These are phyloP conservation scores for Chenopodium quinoa DNA, from an alignment of 148 eudicot genomes.

Conservation along the genomic window DNA sequence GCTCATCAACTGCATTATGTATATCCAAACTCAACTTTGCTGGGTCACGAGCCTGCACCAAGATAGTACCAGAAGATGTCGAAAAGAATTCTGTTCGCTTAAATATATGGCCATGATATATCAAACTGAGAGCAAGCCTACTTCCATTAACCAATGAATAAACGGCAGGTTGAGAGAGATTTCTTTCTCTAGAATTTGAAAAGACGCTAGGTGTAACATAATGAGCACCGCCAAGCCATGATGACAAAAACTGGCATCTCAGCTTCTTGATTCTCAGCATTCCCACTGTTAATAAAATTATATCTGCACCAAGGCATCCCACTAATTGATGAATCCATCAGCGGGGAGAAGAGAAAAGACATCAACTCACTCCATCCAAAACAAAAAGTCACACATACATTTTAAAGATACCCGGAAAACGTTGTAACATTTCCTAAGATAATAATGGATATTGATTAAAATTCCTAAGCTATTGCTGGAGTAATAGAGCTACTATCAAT, in stretches of 20 bases:
- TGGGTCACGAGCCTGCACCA: conserved; percentile 84
- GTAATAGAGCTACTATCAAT: too few relatives aligned
- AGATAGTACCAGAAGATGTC: conserved; percentile 49
- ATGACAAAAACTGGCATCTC: conserved; percentile 25
- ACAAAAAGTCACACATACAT: too few relatives aligned
- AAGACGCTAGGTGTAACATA: conserved; percentile 5
- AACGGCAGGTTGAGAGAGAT: conserved; percentile 14
- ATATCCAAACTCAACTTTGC: conserved; percentile 64
- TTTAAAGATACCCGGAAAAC: too few relatives aligned
- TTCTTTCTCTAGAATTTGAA: conserved; percentile 14
- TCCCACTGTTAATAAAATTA: not conserved
- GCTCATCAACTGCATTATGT: conserved; percentile 57
- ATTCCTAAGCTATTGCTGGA: too few relatives aligned
- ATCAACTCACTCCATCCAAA: too few relatives aligned
- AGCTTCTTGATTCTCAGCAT: conserved; percentile 39
- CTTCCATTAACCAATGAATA: conserved; percentile 6
- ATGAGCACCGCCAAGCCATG: conserved; percentile 20
- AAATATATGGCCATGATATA: conserved; percentile 11
- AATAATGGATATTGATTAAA: not conserved
- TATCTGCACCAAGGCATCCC: conserved; percentile 13
- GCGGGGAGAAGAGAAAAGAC: not conserved
- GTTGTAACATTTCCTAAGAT: not conserved
- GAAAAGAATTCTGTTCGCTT: conserved; percentile 30
- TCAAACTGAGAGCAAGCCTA: not conserved
- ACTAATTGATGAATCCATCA: not conserved